Evolutionary conservation across 177 flowering plant genomes (phyloP).

Genomic region (Vitis hybrid): DNA sequence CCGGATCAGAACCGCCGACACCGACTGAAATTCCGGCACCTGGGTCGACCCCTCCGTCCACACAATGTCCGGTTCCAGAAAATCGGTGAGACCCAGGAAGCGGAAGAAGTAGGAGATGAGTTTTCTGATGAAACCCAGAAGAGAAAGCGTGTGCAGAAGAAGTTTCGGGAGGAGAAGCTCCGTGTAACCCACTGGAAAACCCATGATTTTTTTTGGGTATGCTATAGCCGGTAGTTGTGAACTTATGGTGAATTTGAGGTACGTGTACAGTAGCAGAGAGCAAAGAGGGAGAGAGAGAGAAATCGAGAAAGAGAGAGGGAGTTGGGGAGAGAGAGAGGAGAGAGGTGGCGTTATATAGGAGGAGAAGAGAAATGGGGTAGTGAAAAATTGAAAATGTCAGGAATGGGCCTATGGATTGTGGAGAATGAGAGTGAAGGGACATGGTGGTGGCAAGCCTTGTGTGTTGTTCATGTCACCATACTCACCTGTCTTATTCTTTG

Average conservation of each 20-base stretch:
- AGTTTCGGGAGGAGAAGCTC: slow-evolving; percentile 75
- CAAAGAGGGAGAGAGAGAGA: slow-evolving; percentile 3
- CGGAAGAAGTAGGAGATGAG: slow-evolving; percentile 43
- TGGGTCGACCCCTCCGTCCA: slow-evolving; percentile 26
- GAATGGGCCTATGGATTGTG: too few relatives aligned
- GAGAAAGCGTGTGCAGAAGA: slow-evolving; percentile 51
- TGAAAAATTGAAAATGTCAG: too few relatives aligned
- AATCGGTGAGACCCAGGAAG: slow-evolving; percentile 54
- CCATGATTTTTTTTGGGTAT: slow-evolving; percentile 44
- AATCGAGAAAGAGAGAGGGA: not conserved
- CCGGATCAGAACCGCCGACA: slow-evolving; percentile 63
- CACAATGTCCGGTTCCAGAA: slow-evolving; percentile 61
- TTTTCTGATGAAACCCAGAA: slow-evolving; percentile 57
- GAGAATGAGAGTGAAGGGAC: too few relatives aligned
- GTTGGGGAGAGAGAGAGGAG: not conserved
- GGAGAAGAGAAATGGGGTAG: not conserved
- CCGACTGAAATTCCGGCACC: slow-evolving; percentile 32
- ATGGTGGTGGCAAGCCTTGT: too few relatives aligned
- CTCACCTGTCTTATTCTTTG: too few relatives aligned
- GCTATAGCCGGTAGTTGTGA: not conserved
- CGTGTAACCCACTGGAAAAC: slow-evolving; percentile 81
- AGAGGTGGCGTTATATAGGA: slow-evolving; percentile 3
- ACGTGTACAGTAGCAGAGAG: not conserved
- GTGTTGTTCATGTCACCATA: too few relatives aligned
- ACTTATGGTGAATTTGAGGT: not conserved